Evolutionary conservation across 2,329 filamentous ascomycete genomes (phyloP), one percentile per base, ranked within the genome.

Genomic region (Verticillium alfalfae): DNA sequence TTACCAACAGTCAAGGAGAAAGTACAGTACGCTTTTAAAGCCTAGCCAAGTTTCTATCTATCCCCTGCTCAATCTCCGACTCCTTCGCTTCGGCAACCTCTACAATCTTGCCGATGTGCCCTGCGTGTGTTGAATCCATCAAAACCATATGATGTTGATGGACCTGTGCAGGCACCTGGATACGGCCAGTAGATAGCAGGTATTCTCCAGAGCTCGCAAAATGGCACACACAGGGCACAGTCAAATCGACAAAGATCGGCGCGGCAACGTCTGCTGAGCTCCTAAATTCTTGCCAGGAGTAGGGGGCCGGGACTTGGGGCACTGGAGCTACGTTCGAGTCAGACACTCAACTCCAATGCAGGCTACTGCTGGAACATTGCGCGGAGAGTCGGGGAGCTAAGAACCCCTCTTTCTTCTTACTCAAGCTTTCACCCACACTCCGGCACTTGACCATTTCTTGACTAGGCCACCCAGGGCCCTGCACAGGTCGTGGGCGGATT

Each of bases 101-200:
- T 2, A 31, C 45, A 26, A 12, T 26, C 45, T 22, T 26, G 8
- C n/a, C 12, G 45, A 10, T 3, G 45, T 45, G 61, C 58, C 58
- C 62, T 64, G 62, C 61, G 56, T 64, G 62, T 63, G 62, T 39
- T 56, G 13, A 57, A 22, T 12, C 8, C 12, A 8, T 8, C 8
- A 26, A 18, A 12, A 9, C 45, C 45, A 52, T 52, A 18, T 52
- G 45, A 52, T n/a, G 39, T 62, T 31, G 7, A 22, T 3, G 38
- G 57, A 34, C 58, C 63, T 60, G 62, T 22, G 57, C 57, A 61
- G 55, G 54, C 26, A 52, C 13, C 45, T 18, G 9, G n/a, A 22
- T 13, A 26, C 5, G 5, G 9, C 45, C 45, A 52, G 22, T 26
- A 22, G 18, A 26, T 9, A 52, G n/a, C 18, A 12, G 45, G 4